Base-by-base conservation (phyloP, 208 protist genomes). In the Leishmania major region DNA sequence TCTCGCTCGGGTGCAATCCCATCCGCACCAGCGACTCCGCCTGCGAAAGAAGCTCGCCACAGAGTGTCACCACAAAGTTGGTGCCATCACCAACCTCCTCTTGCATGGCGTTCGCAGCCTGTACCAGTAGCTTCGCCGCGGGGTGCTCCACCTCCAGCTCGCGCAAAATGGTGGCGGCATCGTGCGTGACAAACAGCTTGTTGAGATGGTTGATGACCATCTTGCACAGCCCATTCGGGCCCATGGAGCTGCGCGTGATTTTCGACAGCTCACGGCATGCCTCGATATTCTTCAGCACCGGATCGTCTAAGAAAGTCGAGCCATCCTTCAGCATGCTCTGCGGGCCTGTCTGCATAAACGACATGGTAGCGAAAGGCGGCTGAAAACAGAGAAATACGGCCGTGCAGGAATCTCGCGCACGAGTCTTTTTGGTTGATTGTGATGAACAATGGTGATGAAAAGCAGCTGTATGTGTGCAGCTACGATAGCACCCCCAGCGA, bases 181-280 rank as follows among this genome's bases (percentile, higher is more conserved):
- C 99, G 89, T 99, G 99, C 2, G 99, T 99, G 51, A 99, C 98
- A 89, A 99, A 99, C 11, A 99, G 89, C 93, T 99, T 99, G 81
- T 99, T 99, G 1, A 99, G 91, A 83, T 99, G 98, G 91, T 99
- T 99, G 80, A 99, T 98, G 43, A 99, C 96, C 94, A 99, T 99
- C 95, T 99, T 99, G 89, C 99, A 99, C 86, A 99, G 98, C 17
- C 98, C 99, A 84, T 99, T 99, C 22, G 99, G 99, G 35, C 99
- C 99, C 77, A 99, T 89, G 43, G 99, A 99, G 60, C 99, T 99
- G 74, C 98, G 93, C 5, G 98, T 99, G 75, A 99, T 99, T 66
- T 98, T 95, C 57, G 97, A 83, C 47, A 99, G 92, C 89, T 99
- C 94, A 75, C 98, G 97, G 82, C 96, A 99, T 17, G 99, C 99